A percentile compares a stretch with the other conserved stretches of the same genome.
Evolutionary conservation across 2,329 filamentous ascomycete species (phyloP).

Genomic region (Scytalidium sp.): DNA sequence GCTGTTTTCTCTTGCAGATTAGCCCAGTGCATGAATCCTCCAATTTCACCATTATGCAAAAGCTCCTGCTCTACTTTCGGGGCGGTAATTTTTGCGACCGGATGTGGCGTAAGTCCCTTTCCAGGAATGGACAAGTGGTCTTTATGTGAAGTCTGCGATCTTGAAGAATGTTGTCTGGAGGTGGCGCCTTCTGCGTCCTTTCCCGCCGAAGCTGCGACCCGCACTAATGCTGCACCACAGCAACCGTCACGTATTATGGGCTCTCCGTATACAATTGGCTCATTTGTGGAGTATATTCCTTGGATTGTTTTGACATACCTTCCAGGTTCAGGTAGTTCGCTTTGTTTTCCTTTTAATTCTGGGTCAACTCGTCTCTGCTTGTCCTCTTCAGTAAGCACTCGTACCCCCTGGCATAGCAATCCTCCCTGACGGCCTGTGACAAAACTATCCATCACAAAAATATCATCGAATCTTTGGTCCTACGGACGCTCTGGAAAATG

Average conservation of each 20-base stretch:
- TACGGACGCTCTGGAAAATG: too few relatives aligned
- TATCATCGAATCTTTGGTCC: too few relatives aligned
- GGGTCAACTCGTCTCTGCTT: too few relatives aligned
- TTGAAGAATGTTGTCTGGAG: neutral
- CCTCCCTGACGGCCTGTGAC: too few relatives aligned
- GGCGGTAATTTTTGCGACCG: neutral
- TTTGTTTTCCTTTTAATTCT: too few relatives aligned
- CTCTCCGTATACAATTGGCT: neutral
- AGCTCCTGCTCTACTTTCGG: neutral
- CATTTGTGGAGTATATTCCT: neutral
- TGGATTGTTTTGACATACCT: neutral
- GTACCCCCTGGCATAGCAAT: too few relatives aligned
- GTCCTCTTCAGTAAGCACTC: too few relatives aligned
- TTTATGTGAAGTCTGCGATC: neutral
- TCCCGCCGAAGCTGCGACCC: neutral
- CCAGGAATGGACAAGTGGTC: neutral
- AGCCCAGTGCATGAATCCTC: neutral
- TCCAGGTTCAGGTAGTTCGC: too few relatives aligned
- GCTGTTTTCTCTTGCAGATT: neutral
- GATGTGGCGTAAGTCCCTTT: neutral
- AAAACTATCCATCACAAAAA: too few relatives aligned
- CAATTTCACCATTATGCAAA: neutral
- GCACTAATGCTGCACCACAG: neutral
- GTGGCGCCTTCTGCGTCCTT: neutral
- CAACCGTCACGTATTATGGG: neutral